Evolutionary conservation across 2,329 filamentous ascomycete genomes (phyloP).

Genomic region (Ascochyta clinopodiicola): DNA sequence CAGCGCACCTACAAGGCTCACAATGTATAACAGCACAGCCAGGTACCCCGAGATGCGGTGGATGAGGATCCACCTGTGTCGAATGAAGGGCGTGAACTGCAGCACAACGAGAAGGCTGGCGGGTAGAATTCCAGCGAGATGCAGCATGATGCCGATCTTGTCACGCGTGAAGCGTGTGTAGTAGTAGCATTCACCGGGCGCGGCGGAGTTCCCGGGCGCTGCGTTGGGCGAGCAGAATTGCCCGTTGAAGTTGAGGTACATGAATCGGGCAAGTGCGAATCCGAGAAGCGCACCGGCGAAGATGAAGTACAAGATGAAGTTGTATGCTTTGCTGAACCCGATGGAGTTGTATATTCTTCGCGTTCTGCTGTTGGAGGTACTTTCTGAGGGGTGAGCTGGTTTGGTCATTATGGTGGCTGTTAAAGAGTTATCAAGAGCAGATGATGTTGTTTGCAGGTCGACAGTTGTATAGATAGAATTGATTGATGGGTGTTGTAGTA

Average conservation of each 20-base stretch:
- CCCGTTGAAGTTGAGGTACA: constrained; percentile 56
- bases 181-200: constrained; percentile 56
- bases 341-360: constrained; percentile 47
- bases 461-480: too few relatives aligned
- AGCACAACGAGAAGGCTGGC: constrained; percentile 49
- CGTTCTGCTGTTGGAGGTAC: constrained; percentile 19
- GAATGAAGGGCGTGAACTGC: constrained; percentile 54
- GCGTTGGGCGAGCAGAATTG: constrained; percentile 27
- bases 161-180: constrained; percentile 44
- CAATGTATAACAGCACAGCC: constrained; percentile 56
- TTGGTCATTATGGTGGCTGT: background rate
- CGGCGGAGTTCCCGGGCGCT: constrained; percentile 26
- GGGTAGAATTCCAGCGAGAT: constrained; percentile 51
- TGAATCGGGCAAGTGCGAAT: constrained; percentile 56
- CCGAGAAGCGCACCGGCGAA: constrained; percentile 29
- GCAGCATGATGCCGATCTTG: constrained; percentile 51
- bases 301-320: constrained; percentile 59
- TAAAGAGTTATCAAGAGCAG: too few relatives aligned
- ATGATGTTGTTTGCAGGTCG: background rate
- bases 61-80: constrained; percentile 58
- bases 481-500: background rate
- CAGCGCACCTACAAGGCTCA: constrained; percentile 58
- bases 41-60: constrained; percentile 69
- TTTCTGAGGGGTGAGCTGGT: constrained; percentile 11
- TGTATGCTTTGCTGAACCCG: constrained; percentile 65